A percentile compares a stretch with the other conserved stretches of the same genome.
phyloP scores from a whole-genome alignment of 306 rosid species.

The Arachis stenosperma region DNA sequence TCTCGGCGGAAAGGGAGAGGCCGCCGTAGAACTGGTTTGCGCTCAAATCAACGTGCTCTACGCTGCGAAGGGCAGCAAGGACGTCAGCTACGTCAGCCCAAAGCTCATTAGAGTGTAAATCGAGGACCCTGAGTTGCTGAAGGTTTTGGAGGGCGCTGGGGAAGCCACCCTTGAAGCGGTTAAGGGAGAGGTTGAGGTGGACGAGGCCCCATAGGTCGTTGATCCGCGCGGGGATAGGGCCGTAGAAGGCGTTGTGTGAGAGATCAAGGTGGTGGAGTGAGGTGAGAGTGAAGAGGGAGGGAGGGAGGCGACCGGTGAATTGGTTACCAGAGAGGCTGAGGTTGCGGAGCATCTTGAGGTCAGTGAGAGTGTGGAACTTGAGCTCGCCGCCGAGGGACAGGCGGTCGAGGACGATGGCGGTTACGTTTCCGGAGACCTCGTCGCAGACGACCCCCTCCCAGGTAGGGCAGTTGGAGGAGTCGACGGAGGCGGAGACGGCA shows the following conservation, averaged over 20 bases:
- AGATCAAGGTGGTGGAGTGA: constrained; percentile 88
- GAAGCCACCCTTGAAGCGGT: constrained; percentile 67
- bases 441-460: constrained; percentile 81
- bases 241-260: constrained; percentile 72
- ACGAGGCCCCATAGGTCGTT: constrained; percentile 71
- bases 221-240: constrained; percentile 90
- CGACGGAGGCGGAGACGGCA: not conserved
- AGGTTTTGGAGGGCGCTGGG: constrained; percentile 67
- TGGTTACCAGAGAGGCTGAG: constrained; percentile 71
- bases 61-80: constrained; percentile 57
- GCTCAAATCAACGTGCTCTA: constrained; percentile 82
- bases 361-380: constrained; percentile 74
- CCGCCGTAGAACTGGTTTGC: constrained; percentile 69
- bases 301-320: constrained; percentile 80
- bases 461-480: constrained; percentile 48
- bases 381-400: constrained; percentile 70
- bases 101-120: constrained; percentile 70
- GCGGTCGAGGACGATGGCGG: constrained; percentile 62
- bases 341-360: constrained; percentile 59
- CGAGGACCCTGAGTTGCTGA: constrained; percentile 81
- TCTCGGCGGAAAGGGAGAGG: constrained; percentile 46
- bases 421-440: constrained; percentile 58
- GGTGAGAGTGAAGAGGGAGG: constrained; percentile 65
- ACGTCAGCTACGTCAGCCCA: constrained; percentile 68
- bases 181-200: constrained; percentile 72